phyloP scores from a whole-genome alignment of 2,329 filamentous ascomycete genomes.

The Scolecobasidium constrictum region DNA sequence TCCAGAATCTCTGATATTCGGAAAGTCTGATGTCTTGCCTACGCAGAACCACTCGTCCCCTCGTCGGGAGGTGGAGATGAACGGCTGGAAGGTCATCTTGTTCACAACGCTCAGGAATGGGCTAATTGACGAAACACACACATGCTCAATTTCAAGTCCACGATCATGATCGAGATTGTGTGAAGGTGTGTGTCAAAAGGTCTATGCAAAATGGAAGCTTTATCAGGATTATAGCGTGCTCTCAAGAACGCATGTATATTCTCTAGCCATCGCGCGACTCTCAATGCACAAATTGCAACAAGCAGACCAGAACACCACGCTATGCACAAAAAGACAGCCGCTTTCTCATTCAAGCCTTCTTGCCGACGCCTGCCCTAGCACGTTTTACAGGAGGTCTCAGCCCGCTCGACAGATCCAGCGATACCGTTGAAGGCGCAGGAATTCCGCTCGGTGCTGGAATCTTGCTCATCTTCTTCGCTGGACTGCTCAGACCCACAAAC shows the following conservation, averaged over 20 bases:
- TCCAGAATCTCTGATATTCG: conserved; percentile 2
- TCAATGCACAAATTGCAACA: no score
- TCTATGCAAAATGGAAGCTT: no score
- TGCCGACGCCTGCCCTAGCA: neutral
- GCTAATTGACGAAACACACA: no score
- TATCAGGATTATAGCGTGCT: no score
- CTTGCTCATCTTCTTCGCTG: conserved; percentile 6
- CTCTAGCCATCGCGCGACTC: no score
- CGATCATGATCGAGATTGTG: no score
- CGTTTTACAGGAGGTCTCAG: neutral
- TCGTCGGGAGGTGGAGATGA: neutral
- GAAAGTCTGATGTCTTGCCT: conserved; percentile 4
- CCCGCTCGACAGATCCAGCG: neutral
- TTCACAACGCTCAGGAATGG: no score
- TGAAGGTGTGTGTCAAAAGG: no score
- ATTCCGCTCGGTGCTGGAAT: neutral
- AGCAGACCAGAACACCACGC: neutral
- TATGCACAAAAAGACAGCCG: neutral
- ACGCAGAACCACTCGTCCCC: conserved; percentile 1
- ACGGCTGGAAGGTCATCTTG: neutral
- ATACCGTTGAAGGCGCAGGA: neutral
- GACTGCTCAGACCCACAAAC: neutral
- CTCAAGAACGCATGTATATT: no score
- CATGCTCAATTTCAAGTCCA: no score
- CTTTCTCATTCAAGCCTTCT: neutral